These are phyloP conservation scores for Vigna mungo DNA, from an alignment of 306 rosid species.

Conservation along the genomic window DNA sequence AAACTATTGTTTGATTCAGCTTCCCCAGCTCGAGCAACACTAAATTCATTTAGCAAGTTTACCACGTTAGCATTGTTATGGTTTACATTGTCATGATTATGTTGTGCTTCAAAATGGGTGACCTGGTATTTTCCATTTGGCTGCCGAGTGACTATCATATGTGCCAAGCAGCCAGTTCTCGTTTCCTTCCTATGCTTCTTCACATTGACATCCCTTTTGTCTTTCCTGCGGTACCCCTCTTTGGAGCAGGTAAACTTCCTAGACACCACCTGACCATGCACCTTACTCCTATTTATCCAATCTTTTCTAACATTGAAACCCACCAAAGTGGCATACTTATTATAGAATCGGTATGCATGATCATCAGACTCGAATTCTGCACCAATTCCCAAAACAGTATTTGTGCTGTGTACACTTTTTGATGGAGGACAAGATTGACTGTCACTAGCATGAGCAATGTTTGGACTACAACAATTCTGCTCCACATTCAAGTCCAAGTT, in stretches of 20 bases:
- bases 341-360: constrained; percentile 64
- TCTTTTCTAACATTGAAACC: constrained; percentile 76
- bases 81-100: constrained; percentile 65
- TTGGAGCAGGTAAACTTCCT: constrained; percentile 77
- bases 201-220: constrained; percentile 62
- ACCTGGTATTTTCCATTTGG: constrained; percentile 62
- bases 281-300: constrained; percentile 78
- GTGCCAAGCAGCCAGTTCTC: constrained; percentile 79
- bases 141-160: constrained; percentile 72
- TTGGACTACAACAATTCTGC: constrained; percentile 58
- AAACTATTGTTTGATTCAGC: constrained; percentile 43
- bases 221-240: constrained; percentile 69
- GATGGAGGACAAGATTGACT: constrained; percentile 27
- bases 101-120: constrained; percentile 67
- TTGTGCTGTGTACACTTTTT: constrained; percentile 3
- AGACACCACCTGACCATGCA: constrained; percentile 74
- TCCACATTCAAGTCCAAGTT: constrained; percentile 70
- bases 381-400: constrained; percentile 49
- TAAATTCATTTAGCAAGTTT: constrained; percentile 48
- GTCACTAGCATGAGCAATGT: constrained; percentile 37
- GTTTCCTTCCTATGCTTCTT: constrained; percentile 73
- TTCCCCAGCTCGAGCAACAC: constrained; percentile 49
- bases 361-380: constrained; percentile 68
- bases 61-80: constrained; percentile 40
- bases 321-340: constrained; percentile 60